Base-by-base conservation (phyloP, 2,329 filamentous ascomycete genomes). In the Graphilbum fragrans region DNA sequence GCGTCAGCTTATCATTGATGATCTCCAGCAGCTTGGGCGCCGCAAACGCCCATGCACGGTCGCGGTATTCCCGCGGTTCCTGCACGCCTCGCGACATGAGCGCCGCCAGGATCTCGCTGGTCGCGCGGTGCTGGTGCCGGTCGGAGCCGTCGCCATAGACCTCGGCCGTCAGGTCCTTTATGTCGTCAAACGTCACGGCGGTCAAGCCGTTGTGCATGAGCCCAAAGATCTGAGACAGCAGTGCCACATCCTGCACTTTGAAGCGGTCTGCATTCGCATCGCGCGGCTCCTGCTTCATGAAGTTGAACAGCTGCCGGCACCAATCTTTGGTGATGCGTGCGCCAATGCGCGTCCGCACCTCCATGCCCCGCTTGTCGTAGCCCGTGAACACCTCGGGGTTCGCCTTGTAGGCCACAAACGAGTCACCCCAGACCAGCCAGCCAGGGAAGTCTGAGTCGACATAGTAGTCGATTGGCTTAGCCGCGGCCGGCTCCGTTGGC, bases 81-180 rank as follows among this genome's bases (percentile, higher is more conserved):
- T 95, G 88, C 38, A 80, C 74, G 16, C 86, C 86, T 29, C 85
- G 86, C 16, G 80, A 78, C 21, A 98, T 69, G 52, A 98, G 62
- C 5, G 86, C 88, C 14, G 85, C 87, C 38, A 98, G 66, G 42
- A 98, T 95, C 61, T 98, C 92, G 0, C 92, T 77, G 2, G 92
- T 94, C 16, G 92, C 92, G 40, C 92, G 84, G 58, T 98, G 92
- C 58, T 98, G 90, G 58, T 98, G 92, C 61, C 95, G 95, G 58
- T 98, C 92, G 52, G 80, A 92, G 10, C 93, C 92, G 58, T 98
- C 90, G 14, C 81, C 90, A 54, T 86, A 96, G 1, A 93, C 78
- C 2, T 77, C 74, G 44, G 74, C 67, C 5, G 84, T 77, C 45
- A 95, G 69, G 51, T 88, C 80, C 55, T 90, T 82, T 58, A 98